Evolutionary conservation across 495 filamentous ascomycete genomes (phyloP).

Genomic region (Hypoxylon perforatum): DNA sequence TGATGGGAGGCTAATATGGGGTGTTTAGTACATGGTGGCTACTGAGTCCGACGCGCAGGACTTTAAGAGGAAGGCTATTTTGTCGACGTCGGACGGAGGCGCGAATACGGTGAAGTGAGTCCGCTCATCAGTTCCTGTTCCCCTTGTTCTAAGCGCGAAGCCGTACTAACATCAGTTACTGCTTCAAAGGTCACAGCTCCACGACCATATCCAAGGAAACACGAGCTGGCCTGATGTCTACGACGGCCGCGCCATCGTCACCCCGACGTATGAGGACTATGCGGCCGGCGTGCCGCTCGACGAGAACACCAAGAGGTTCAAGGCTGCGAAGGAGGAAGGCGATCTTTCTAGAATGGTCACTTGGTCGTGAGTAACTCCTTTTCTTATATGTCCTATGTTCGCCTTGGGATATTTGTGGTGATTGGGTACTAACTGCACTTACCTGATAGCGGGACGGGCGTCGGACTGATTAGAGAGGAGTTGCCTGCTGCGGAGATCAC

Average conservation of each 20-base stretch:
- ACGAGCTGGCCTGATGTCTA: conserved; percentile 73
- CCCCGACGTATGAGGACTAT: conserved; percentile 68
- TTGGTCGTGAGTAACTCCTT: conserved; percentile 64
- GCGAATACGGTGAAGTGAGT: conserved; percentile 66
- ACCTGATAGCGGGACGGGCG: conserved; percentile 58
- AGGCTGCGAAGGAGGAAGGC: conserved; percentile 55
- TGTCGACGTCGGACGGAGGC: conserved; percentile 72
- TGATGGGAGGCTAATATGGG: too few species aligned
- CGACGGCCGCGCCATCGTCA: conserved; percentile 72
- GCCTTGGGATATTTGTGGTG: neutral
- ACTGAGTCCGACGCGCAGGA: conserved; percentile 69
- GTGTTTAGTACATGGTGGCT: conserved; percentile 66
- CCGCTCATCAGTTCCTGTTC: conserved; percentile 1
- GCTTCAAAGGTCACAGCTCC: conserved; percentile 71
- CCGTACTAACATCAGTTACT: neutral
- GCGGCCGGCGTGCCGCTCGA: conserved; percentile 62
- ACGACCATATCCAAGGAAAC: conserved; percentile 75
- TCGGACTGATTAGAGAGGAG: conserved; percentile 72
- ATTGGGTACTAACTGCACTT: conserved; percentile 1
- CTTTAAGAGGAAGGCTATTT: conserved; percentile 70
- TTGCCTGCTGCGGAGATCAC: conserved; percentile 79
- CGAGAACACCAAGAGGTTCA: conserved; percentile 69
- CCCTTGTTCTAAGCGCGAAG: neutral
- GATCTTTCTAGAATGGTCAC: conserved; percentile 49
- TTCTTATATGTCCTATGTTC: neutral